phyloP scores from a whole-genome alignment of 2,329 filamentous ascomycete species.

The Corniculantispora saksenae region DNA sequence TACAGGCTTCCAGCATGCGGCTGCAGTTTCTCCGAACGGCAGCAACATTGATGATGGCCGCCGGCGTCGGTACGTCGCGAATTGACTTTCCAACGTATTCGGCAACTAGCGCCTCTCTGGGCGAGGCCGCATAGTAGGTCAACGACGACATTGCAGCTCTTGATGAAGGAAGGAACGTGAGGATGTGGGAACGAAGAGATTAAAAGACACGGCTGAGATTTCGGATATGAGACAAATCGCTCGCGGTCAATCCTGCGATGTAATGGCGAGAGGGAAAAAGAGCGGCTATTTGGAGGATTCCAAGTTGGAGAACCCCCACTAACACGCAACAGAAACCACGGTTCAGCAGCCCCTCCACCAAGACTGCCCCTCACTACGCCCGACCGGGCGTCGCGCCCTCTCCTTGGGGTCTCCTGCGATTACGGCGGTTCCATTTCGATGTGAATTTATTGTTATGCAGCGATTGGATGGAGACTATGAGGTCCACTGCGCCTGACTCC shows the following conservation, averaged over 20 bases:
- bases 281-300: not conserved
- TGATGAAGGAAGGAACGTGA: not conserved
- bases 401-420: not conserved
- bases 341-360: not conserved
- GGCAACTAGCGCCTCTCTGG: constrained; percentile 26
- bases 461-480: no score
- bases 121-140: constrained; percentile 27
- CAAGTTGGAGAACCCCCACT: not conserved
- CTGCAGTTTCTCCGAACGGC: constrained; percentile 68
- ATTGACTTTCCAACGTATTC: constrained; percentile 58
- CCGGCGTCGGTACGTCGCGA: constrained; percentile 62
- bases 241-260: no score
- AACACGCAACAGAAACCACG: not conserved
- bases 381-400: not conserved
- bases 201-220: not conserved
- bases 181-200: not conserved
- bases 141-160: constrained; percentile 24
- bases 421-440: no score
- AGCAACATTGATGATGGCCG: constrained; percentile 67
- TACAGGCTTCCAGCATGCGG: constrained; percentile 67
- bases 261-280: not conserved
- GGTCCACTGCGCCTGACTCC: no score
- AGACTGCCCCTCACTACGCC: constrained; percentile 3
- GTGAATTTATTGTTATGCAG: no score
- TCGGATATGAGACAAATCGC: not conserved